Percentiles rank a stretch among this genome's conserved stretches.
Evolutionary conservation across 345 rosid genomes (phyloP).

Genomic region (Pseudoturritis turrita): DNA sequence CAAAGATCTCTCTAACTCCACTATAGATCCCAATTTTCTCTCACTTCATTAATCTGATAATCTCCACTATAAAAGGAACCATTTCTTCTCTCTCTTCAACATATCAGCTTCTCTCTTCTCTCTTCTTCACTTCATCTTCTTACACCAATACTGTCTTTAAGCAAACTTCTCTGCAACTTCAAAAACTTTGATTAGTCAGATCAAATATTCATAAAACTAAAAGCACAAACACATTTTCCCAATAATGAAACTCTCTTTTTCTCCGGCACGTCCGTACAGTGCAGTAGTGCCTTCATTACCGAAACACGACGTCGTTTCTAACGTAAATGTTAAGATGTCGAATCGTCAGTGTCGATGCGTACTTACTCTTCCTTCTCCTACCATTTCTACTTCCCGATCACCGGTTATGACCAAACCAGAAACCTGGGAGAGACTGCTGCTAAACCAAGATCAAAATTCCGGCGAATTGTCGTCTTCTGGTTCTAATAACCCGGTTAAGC

Average conservation of each 20-base stretch:
- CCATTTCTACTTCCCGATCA: slow-evolving; percentile 13
- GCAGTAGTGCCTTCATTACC: slow-evolving; percentile 18
- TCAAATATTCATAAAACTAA: neutral
- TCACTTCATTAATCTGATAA: slow-evolving; percentile 1
- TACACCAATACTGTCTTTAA: neutral
- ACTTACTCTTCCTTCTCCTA: slow-evolving; percentile 30
- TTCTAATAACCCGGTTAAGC: slow-evolving; percentile 26
- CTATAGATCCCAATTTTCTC: slow-evolving; percentile 8
- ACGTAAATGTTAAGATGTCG: neutral
- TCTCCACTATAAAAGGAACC: slow-evolving; percentile 22
- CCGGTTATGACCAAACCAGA: slow-evolving; percentile 28
- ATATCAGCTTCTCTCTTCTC: neutral
- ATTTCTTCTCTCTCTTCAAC: slow-evolving; percentile 1
- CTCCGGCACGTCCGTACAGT: slow-evolving; percentile 17
- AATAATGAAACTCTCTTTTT: slow-evolving; percentile 23
- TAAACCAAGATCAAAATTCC: slow-evolving; percentile 17
- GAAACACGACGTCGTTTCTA: slow-evolving; percentile 8
- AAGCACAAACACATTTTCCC: neutral
- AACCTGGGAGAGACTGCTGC: slow-evolving; percentile 22
- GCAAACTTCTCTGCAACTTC: neutral
- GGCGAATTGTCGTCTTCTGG: neutral
- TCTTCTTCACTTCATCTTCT: slow-evolving; percentile 21
- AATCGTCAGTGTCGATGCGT: slow-evolving; percentile 18
- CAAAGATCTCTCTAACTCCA: slow-evolving; percentile 25
- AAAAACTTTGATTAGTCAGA: neutral